Evolutionary conservation across 768 basidiomycete species (phyloP).

Genomic region (Tephrocybe rancida): DNA sequence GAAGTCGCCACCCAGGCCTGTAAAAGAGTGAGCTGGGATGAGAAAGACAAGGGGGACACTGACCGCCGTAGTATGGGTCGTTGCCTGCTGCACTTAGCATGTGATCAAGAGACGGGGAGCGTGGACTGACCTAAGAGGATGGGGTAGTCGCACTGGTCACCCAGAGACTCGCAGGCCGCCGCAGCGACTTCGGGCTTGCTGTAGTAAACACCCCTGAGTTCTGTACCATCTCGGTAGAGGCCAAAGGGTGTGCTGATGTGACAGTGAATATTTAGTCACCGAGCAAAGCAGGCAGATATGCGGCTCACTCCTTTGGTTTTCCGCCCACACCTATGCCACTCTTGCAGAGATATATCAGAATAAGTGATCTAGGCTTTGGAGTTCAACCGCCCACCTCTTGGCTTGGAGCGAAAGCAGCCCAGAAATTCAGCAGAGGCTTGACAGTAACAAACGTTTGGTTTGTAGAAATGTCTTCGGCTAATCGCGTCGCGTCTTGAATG

Average conservation of each 20-base stretch:
- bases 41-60: slow-evolving; percentile 13
- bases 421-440: slow-evolving; percentile 76
- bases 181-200: slow-evolving; percentile 65
- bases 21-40: not conserved
- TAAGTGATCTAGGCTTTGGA: not conserved
- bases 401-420: slow-evolving; percentile 79
- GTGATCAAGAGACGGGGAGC: not conserved
- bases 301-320: slow-evolving; percentile 64
- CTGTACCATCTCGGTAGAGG: slow-evolving; percentile 77
- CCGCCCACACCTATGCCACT: slow-evolving; percentile 74
- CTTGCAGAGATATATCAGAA: slow-evolving; percentile 31
- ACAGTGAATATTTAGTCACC: not conserved
- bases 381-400: slow-evolving; percentile 54
- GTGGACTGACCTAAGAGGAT: slow-evolving; percentile 62
- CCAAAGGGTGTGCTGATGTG: slow-evolving; percentile 69
- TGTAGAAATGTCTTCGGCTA: slow-evolving; percentile 68
- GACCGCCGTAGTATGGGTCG: slow-evolving; percentile 80
- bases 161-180: slow-evolving; percentile 68
- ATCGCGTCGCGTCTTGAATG: slow-evolving; percentile 61
- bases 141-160: slow-evolving; percentile 71
- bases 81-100: slow-evolving; percentile 48
- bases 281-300: not conserved
- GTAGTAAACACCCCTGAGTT: slow-evolving; percentile 74
- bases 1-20: slow-evolving; percentile 78
- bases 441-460: slow-evolving; percentile 82